Evolutionary conservation across 495 filamentous ascomycete genomes (phyloP).

Genomic region (Penicillium cataractarum): DNA sequence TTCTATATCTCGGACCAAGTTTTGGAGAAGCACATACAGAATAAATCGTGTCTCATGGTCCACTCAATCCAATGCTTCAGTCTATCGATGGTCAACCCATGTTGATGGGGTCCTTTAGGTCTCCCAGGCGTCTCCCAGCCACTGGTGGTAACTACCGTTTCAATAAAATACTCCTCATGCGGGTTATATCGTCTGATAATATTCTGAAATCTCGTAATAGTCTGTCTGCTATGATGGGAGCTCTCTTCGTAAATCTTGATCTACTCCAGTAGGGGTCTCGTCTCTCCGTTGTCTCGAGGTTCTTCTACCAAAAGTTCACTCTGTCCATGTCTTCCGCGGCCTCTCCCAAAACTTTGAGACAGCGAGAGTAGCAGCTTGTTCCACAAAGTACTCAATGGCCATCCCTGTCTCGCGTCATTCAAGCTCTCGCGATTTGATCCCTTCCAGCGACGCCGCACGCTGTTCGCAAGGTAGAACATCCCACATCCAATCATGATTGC

Average conservation of each 20-base stretch:
- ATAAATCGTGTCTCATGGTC: too few species aligned
- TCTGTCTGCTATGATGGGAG: not conserved
- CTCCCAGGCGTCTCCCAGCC: too few species aligned
- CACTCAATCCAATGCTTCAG: too few species aligned
- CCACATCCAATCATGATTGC: conserved; percentile 33
- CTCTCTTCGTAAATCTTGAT: not conserved
- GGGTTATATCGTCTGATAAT: too few species aligned
- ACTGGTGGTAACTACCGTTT: too few species aligned
- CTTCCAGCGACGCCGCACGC: conserved; percentile 32
- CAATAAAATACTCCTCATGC: too few species aligned
- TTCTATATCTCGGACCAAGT: not conserved
- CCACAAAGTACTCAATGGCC: conserved; percentile 13
- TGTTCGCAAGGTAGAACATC: conserved; percentile 28
- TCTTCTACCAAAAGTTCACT: conserved; percentile 10
- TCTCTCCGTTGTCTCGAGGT: conserved; percentile 30
- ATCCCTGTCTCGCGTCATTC: conserved; percentile 10
- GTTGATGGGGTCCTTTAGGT: too few species aligned
- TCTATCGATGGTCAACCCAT: too few species aligned
- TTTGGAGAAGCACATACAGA: too few species aligned
- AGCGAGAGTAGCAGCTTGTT: conserved; percentile 15
- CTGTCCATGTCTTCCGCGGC: conserved; percentile 1
- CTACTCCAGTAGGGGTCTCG: conserved; percentile 35
- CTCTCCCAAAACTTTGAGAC: conserved; percentile 7
- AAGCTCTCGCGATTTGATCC: conserved; percentile 16
- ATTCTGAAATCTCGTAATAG: not conserved